Base-by-base conservation (phyloP, 2,329 filamentous ascomycete genomes). In the Aschersonia sp. region DNA sequence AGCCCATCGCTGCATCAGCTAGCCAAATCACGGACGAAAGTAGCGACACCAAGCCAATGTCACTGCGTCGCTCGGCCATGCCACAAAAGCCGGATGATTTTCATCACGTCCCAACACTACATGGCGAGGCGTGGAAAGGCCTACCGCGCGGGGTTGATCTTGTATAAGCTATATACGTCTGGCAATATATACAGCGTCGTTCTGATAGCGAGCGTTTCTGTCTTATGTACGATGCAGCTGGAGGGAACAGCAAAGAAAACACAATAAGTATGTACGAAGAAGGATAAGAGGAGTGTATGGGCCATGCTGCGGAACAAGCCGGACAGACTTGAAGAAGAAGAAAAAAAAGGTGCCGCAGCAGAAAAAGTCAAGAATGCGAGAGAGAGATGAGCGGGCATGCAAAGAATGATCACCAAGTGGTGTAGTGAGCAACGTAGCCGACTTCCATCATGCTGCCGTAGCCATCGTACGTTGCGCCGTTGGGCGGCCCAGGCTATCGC, bases 391-490 rank as follows among this genome's bases (percentile, higher is more conserved):
- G 10, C 9, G 20, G 20, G 20, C 5, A 1, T 41, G 5, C 7
- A 7, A 47, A 4, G 30, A 9, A 1, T 32, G 41, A 20, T 30
- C 42, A 38, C 44, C 50, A 53, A 7, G 50, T 52, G 43, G 47
- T 47, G 47, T 67, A 70, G 10, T 69, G 64, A 31, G 70, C 71
- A 12, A 75, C 70, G 50, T 76, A 75, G 44, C 63, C 66, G 30
- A 75, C 65, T 57, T 77, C 73, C 67, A 77, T 70, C 60, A 71
- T 69, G 55, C 62, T 68, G 41, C 66, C 70, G 20, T 57, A 68
- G 31, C 72, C 67, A 45, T 67, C 72, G 1, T 54, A 50, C 2
- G 75, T 78, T n/a, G 57, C 54, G 4, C 47, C 54, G 52, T 73
- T 72, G 3, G 75, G 74, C 10, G 59, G 30, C 3, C 74, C 74